These are phyloP conservation scores for Tuber melanosporum DNA, from an alignment of 495 filamentous ascomycete species.

Conservation along the genomic window DNA sequence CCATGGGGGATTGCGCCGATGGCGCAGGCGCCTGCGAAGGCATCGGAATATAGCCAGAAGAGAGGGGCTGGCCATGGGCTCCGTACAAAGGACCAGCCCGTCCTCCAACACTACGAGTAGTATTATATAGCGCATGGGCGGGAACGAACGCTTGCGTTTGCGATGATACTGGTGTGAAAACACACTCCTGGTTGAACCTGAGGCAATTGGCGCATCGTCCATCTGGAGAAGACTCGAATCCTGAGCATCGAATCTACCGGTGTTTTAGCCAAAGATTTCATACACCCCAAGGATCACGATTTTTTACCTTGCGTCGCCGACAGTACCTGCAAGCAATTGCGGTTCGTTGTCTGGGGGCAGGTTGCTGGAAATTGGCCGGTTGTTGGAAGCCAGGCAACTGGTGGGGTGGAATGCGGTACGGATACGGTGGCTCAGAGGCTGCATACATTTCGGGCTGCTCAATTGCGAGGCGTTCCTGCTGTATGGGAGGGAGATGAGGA, in stretches of 20 bases:
- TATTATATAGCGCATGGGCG: slow-evolving; percentile 62
- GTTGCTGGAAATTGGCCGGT: slow-evolving; percentile 43
- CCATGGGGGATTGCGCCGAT: slow-evolving; percentile 26
- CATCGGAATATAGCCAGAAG: slow-evolving; percentile 36
- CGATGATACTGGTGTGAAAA: slow-evolving; percentile 77
- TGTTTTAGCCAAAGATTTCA: slow-evolving; percentile 16
- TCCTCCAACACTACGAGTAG: slow-evolving; percentile 46
- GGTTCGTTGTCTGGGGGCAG: slow-evolving; percentile 70
- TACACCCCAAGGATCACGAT: background rate
- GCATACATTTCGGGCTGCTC: slow-evolving; percentile 6
- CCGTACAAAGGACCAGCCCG: slow-evolving; percentile 53
- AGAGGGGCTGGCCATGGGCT: slow-evolving; percentile 64
- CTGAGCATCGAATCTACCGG: slow-evolving; percentile 71
- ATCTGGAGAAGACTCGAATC: slow-evolving; percentile 69
- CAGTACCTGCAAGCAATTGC: slow-evolving; percentile 84
- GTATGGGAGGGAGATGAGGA: slow-evolving; percentile 18
- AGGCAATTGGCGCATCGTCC: slow-evolving; percentile 74
- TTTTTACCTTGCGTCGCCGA: slow-evolving; percentile 69
- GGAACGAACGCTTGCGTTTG: slow-evolving; percentile 80
- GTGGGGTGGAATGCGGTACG: slow-evolving; percentile 30
- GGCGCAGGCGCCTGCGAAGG: slow-evolving; percentile 27
- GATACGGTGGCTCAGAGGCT: slow-evolving; percentile 17
- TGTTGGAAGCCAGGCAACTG: slow-evolving; percentile 33
- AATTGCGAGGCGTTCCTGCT: background rate
- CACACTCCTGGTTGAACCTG: slow-evolving; percentile 75